These are phyloP conservation scores for Pythium rishiriense DNA, from an alignment of 352 stramenopile species.

Conservation along the genomic window DNA sequence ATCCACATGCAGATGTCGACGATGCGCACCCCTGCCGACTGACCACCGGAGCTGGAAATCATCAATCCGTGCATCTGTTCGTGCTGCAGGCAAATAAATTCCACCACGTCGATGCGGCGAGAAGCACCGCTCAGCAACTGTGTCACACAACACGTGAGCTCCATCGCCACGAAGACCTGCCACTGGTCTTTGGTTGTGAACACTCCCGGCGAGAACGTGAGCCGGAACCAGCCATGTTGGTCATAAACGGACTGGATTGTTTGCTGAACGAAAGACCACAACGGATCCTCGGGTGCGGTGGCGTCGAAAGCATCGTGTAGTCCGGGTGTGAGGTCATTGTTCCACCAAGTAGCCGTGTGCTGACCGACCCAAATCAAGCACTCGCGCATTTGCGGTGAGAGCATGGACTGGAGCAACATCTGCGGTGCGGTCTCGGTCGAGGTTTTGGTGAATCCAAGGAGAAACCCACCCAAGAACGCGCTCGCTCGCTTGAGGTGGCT, in stretches of 20 bases:
- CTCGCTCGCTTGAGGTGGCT: not conserved
- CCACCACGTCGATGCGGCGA: constrained; percentile 3
- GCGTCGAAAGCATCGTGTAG: too few relatives aligned
- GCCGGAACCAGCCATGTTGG: constrained; percentile 15
- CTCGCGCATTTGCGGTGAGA: constrained; percentile 5
- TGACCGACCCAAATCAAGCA: constrained; percentile 17
- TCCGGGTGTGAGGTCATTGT: not conserved
- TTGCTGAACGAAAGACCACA: constrained; percentile 9
- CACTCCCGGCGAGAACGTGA: constrained; percentile 21
- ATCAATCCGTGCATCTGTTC: constrained; percentile 17
- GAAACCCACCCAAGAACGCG: constrained; percentile 13
- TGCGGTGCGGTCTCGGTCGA: constrained; percentile 7
- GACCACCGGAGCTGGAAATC: constrained; percentile 2
- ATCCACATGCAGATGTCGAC: constrained; percentile 21
- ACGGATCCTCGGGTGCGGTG: not conserved
- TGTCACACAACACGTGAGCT: constrained; percentile 14
- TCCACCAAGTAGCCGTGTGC: constrained; percentile 19
- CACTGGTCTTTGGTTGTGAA: constrained; percentile 11
- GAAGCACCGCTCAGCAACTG: not conserved
- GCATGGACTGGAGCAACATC: constrained; percentile 14
- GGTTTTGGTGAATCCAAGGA: constrained; percentile 13
- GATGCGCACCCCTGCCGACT: not conserved
- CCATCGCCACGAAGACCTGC: constrained; percentile 12
- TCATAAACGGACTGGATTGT: constrained; percentile 2
- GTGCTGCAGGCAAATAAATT: constrained; percentile 7